Evolutionary conservation across 2,329 filamentous ascomycete species (phyloP).

Genomic region (Botryosphaeria dothidea): DNA sequence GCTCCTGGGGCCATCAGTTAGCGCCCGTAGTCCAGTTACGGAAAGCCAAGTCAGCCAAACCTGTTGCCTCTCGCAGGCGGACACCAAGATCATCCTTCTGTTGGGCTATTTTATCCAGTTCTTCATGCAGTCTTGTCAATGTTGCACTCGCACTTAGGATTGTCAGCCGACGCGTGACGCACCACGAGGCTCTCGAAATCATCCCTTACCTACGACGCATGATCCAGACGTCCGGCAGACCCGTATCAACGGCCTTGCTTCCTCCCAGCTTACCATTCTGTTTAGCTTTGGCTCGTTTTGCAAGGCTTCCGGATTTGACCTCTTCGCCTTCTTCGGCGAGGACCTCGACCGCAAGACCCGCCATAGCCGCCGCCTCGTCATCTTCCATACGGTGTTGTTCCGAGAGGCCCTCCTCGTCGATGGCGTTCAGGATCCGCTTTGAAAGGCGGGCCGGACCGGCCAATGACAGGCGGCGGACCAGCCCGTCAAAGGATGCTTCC

Average conservation of each 20-base stretch:
- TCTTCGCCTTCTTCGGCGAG: slow-evolving; percentile 66
- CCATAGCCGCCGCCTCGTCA: slow-evolving; percentile 68
- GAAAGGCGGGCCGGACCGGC: slow-evolving; percentile 69
- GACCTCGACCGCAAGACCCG: slow-evolving; percentile 72
- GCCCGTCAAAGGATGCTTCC: slow-evolving; percentile 28
- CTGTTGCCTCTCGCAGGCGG: slow-evolving; percentile 62
- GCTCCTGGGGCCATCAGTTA: slow-evolving; percentile 40
- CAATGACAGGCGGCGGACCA: slow-evolving; percentile 64
- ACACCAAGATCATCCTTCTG: slow-evolving; percentile 64
- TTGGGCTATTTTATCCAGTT: slow-evolving; percentile 60
- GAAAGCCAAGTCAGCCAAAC: slow-evolving; percentile 22
- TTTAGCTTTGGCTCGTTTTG: slow-evolving; percentile 39
- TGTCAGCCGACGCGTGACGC: slow-evolving; percentile 16
- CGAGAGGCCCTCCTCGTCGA: slow-evolving; percentile 89
- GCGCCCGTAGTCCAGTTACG: slow-evolving; percentile 19
- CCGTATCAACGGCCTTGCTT: slow-evolving; percentile 21
- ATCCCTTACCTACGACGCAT: slow-evolving; percentile 52
- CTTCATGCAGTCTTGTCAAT: slow-evolving; percentile 67
- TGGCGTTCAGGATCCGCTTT: slow-evolving; percentile 69
- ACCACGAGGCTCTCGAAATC: slow-evolving; percentile 11
- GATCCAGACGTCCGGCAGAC: slow-evolving; percentile 59
- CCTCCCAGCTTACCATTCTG: slow-evolving; percentile 14
- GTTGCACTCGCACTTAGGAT: slow-evolving; percentile 60
- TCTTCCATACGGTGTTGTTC: slow-evolving; percentile 78
- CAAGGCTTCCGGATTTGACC: slow-evolving; percentile 49